Evolutionary conservation across 805 yeast species (phyloP).

Genomic region (Jamesozyma rosinii): DNA sequence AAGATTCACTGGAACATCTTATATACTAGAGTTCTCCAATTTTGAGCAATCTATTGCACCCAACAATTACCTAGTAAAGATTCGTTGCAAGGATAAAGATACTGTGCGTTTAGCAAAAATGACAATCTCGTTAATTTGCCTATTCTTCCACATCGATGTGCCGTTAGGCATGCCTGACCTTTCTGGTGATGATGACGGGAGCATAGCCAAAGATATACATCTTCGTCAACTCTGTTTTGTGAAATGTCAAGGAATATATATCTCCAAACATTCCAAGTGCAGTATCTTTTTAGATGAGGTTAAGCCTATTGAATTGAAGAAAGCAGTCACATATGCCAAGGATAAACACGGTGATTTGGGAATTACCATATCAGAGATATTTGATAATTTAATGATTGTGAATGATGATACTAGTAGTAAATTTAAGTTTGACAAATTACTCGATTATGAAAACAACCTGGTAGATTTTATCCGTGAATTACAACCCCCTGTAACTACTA

Average conservation of each 20-base stretch:
- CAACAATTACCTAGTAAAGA: conserved; percentile 8
- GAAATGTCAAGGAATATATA: conserved; percentile 12
- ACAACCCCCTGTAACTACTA: neutral
- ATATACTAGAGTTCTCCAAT: conserved; percentile 13
- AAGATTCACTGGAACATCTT: conserved; percentile 8
- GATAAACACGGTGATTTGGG: neutral
- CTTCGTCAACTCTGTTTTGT: conserved; percentile 15
- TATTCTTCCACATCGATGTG: conserved; percentile 12
- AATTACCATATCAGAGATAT: conserved; percentile 3
- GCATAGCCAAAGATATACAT: conserved; percentile 16
- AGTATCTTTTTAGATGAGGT: conserved; percentile 10
- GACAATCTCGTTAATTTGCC: conserved; percentile 16
- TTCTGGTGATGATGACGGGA: too few species aligned
- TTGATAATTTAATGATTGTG: conserved; percentile 15
- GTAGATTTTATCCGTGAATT: conserved; percentile 9
- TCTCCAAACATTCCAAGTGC: conserved; percentile 3
- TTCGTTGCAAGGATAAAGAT: conserved; percentile 9
- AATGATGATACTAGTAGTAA: conserved; percentile 7
- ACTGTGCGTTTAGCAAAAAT: conserved; percentile 14
- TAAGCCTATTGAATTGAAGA: conserved; percentile 8
- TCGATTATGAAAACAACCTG: conserved; percentile 9
- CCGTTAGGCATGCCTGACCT: conserved; percentile 6
- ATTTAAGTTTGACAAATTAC: conserved; percentile 18
- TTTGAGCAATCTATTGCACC: conserved; percentile 5
- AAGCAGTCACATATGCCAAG: neutral